Evolutionary conservation across 2,329 filamentous ascomycete genomes (phyloP), one percentile per base, ranked within the genome.

Genomic region (Seiridium cupressi): DNA sequence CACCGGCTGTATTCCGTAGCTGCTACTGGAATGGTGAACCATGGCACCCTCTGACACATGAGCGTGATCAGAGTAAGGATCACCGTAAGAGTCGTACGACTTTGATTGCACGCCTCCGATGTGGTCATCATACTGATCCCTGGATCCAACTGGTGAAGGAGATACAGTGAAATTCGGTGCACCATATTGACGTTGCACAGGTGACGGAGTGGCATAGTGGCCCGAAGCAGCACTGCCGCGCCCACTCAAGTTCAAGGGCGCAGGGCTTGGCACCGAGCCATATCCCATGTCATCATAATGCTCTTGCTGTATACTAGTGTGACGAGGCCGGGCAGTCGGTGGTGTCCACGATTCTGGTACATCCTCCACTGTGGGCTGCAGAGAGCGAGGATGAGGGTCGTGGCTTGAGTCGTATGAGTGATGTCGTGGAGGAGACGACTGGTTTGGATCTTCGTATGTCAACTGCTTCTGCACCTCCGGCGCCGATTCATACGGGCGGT

Each of bases 331-430:
- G 3, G 63, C 57, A 49, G 63, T 69, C 9, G 72, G 72, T 7
- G 72, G 72, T 9, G 70, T 73, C 72, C 72, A 73, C 1, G 83
- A 81, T 54, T 87, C 85, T 3, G 86, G 85, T 5, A 81, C 84
- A 63, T 89, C 87, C 68, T 89, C 87, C 5, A 86, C 85, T 5
- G 82, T 88, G 3, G 83, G 84, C 65, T 87, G 86, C 83, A 86
- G 81, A 1, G 81, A 79, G 60, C 79, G 77, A 66, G 77, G 74
- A 46, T 79, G 79, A 44, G 72, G 67, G 57, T 81, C 82, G 65
- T 77, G 81, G 18, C 70, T 70, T 35, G 72, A 69, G 62, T 87
- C 83, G 60, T 83, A 83, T 0, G 84, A 81, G 58, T 81, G 76
- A 57, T 84, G 81, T 46, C 79, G 77, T 2, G 77, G 74, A 1